Evolutionary conservation across 164 flowering plant genomes (phyloP).

Genomic region (Dillenia turbinata): DNA sequence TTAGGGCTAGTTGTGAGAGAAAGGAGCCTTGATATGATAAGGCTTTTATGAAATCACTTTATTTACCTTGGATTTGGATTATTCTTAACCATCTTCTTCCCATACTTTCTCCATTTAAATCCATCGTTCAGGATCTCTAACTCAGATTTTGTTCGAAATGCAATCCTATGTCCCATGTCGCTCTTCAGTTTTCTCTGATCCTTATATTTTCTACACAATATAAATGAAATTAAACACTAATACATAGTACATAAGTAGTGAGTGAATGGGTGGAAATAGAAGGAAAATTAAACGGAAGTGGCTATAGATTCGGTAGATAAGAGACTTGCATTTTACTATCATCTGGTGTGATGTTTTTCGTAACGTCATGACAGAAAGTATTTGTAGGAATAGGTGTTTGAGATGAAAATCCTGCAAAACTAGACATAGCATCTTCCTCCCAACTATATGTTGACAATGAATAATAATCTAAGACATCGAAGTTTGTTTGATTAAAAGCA

Average conservation of each 20-base stretch:
- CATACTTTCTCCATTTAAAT: constrained; percentile 72
- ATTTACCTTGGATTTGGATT: constrained; percentile 65
- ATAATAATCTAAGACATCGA: constrained; percentile 26
- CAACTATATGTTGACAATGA: constrained; percentile 14
- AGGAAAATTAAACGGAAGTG: background rate
- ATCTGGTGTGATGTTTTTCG: constrained; percentile 6
- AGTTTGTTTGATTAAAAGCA: constrained; percentile 7
- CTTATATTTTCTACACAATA: constrained; percentile 18
- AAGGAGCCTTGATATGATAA: no score
- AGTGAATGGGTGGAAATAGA: background rate
- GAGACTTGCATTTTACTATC: constrained; percentile 23
- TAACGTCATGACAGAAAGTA: background rate
- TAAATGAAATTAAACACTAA: background rate
- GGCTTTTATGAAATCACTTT: no score
- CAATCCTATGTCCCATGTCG: constrained; percentile 32
- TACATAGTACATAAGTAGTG: background rate
- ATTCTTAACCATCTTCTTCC: constrained; percentile 62
- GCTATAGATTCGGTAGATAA: background rate
- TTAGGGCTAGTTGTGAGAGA: no score
- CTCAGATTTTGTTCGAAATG: constrained; percentile 52
- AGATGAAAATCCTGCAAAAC: no score
- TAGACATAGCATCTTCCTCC: constrained; percentile 9
- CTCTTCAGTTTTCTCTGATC: constrained; percentile 17
- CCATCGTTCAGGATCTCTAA: constrained; percentile 67
- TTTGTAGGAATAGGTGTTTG: background rate